These are phyloP conservation scores for Vanilla planifolia DNA, from an alignment of 106 monocot species.

Conservation along the genomic window DNA sequence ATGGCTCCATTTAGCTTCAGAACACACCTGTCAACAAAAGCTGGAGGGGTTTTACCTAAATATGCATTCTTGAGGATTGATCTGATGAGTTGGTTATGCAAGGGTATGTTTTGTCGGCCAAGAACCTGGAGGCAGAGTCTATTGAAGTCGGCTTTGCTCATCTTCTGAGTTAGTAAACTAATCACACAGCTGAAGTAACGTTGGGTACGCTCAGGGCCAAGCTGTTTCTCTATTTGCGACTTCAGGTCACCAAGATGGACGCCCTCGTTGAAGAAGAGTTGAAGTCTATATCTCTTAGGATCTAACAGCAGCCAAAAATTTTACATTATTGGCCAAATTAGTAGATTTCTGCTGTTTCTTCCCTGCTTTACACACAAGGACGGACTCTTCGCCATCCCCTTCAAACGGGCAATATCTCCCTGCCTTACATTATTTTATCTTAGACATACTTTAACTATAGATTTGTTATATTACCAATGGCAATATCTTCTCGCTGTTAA, in stretches of 20 bases:
- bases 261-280: slow-evolving; percentile 5
- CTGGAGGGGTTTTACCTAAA: slow-evolving; percentile 19
- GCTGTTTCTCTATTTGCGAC: slow-evolving; percentile 21
- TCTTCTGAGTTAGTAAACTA: slow-evolving; percentile 25
- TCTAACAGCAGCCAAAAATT: slow-evolving; percentile 7
- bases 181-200: slow-evolving; percentile 33
- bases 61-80: slow-evolving; percentile 43
- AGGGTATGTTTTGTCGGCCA: slow-evolving; percentile 29
- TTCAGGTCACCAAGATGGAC: slow-evolving; percentile 38
- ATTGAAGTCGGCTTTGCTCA: slow-evolving; percentile 39
- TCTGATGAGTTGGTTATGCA: slow-evolving; percentile 41
- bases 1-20: background rate
- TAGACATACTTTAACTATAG: no score
- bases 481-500: no score
- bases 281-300: slow-evolving; percentile 18
- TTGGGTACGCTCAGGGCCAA: slow-evolving; percentile 27
- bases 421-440: no score
- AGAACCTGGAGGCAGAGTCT: slow-evolving; percentile 30
- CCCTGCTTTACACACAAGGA: background rate
- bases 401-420: no score
- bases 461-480: no score
- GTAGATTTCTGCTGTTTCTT: background rate
- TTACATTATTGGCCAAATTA: slow-evolving; percentile 7
- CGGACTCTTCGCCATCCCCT: background rate
- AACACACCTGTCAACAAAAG: background rate